Conservation (phyloP, 176 grass and related monocot genomes). For the Aegilops bicornis region DNA sequence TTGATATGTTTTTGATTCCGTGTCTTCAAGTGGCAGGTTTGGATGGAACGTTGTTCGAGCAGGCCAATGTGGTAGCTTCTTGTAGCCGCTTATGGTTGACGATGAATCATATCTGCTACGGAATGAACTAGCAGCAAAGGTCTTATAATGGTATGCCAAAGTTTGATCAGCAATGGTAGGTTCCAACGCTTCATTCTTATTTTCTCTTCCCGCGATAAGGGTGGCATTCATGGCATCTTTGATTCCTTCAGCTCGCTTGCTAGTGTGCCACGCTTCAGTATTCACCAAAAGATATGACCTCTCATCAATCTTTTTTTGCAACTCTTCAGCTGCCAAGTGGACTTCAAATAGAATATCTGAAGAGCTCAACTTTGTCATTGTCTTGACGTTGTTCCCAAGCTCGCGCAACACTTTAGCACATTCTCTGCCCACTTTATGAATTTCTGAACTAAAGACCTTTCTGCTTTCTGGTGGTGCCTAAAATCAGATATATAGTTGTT, state of each 20-base stretch:
- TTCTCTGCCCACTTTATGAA: conserved; percentile 73
- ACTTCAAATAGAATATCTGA: conserved; percentile 60
- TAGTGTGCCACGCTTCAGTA: conserved; percentile 66
- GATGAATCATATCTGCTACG: conserved; percentile 49
- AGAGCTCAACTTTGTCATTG: conserved; percentile 72
- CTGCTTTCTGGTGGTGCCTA: conserved; percentile 87
- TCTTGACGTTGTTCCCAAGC: conserved; percentile 71
- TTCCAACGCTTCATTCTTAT: conserved; percentile 31
- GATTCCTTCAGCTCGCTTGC: conserved; percentile 35
- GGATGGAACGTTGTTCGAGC: conserved; percentile 62
- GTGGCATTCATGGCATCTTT: conserved; percentile 35
- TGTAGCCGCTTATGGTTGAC: conserved; percentile 39
- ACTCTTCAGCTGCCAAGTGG: conserved; percentile 66
- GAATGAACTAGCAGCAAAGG: conserved; percentile 43
- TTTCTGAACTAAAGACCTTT: conserved; percentile 68
- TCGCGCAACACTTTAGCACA: conserved; percentile 71
- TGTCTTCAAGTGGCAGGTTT: conserved; percentile 38
- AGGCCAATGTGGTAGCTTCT: conserved; percentile 57
- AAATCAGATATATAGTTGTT: neutral
- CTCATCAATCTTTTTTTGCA: conserved; percentile 85
- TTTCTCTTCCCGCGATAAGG: conserved; percentile 12
- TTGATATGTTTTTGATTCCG: conserved; percentile 72
- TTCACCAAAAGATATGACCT: conserved; percentile 92
- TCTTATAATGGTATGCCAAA: conserved; percentile 42
- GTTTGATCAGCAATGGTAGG: conserved; percentile 43